Base-by-base conservation (phyloP, 768 basidiomycete genomes). In the Trametes cinnabarina region DNA sequence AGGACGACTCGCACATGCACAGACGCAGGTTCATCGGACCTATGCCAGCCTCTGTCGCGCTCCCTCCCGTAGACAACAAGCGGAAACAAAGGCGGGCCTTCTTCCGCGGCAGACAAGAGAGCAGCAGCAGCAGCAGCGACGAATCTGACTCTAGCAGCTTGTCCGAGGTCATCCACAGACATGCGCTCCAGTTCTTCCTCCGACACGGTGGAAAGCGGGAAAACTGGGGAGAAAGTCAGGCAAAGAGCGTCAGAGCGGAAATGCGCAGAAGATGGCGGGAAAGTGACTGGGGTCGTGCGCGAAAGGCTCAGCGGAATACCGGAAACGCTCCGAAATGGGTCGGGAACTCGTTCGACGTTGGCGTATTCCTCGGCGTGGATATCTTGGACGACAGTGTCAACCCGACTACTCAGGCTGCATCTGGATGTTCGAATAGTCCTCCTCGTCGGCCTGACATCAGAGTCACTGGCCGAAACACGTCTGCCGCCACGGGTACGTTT, bases 261-360 rank as follows among this genome's bases (percentile, higher is more conserved):
- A 78, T 92, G 74, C 71, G 81, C 54, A 70, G 71, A 47, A 76
- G 77, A 15, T 91, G 88, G 88, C 78, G 76, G 62, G 77, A 83
- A 39, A 88, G 81, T 50, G 85, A 86, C 51, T 92, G 89, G 87
- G 82, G 80, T 1, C 62, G 66, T 63, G 70, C 52, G 67, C 72
- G 68, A n/a, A 53, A 69, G 54, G 46, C 62, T 35, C 52, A 77
- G 52, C 73, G 72, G 19, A 69, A 69, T 49, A 63, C 67, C 23
- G 75, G 72, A 48, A 61, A 40, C 2, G 30, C 51, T 15, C 65
- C 70, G 23, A 60, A 64, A 20, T 92, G 88, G 88, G 79, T 88
- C 26, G 89, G 91, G 25, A 77, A 77, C 22, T 89, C 84, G 58
- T 93, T 93, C 61, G 87, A 90, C 65, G 76, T 93, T 35, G 91